phyloP scores from a whole-genome alignment of 2,329 filamentous ascomycete genomes.

The Alternaria triticina region DNA sequence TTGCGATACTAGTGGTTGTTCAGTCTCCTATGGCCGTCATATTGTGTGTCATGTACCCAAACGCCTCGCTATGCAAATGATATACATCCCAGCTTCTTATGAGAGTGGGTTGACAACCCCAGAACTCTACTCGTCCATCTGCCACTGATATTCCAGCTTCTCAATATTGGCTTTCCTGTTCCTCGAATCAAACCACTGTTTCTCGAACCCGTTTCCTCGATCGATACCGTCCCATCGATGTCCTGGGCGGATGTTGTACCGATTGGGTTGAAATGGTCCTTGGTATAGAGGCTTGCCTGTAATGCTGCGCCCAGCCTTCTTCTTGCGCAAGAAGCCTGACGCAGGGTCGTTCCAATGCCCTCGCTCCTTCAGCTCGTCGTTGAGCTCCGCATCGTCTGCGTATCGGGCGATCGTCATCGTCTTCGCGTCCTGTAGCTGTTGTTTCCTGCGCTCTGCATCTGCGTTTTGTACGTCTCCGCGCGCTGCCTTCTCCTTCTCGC shows the following conservation, averaged over 20 bases:
- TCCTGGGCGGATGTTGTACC: conserved; percentile 90
- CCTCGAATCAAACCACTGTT: conserved; percentile 86
- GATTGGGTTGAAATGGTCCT: conserved; percentile 83
- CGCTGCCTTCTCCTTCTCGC: conserved; percentile 70
- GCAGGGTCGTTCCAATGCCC: conserved; percentile 95
- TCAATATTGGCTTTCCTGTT: conserved; percentile 79
- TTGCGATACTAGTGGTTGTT: not conserved
- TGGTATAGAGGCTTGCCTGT: conserved; percentile 73
- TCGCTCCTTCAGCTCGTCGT: conserved; percentile 76
- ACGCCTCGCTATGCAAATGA: conserved; percentile 17
- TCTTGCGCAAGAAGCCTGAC: conserved; percentile 73
- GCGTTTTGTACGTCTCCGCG: conserved; percentile 85
- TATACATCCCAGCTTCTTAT: not conserved
- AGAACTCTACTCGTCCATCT: conserved; percentile 80
- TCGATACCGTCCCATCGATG: conserved; percentile 98
- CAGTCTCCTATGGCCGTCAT: not conserved
- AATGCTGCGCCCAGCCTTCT: conserved; percentile 52
- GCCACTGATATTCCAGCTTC: conserved; percentile 88
- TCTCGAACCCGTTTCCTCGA: conserved; percentile 90
- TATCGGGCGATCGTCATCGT: conserved; percentile 79
- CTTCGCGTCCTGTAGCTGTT: conserved; percentile 78
- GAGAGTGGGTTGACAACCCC: not conserved
- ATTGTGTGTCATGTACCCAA: not conserved
- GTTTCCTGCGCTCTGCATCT: conserved; percentile 68
- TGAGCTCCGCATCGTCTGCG: conserved; percentile 86